Base-by-base conservation (phyloP, 2,329 filamentous ascomycete species). In the Aspergillus brunneoviolaceus region DNA sequence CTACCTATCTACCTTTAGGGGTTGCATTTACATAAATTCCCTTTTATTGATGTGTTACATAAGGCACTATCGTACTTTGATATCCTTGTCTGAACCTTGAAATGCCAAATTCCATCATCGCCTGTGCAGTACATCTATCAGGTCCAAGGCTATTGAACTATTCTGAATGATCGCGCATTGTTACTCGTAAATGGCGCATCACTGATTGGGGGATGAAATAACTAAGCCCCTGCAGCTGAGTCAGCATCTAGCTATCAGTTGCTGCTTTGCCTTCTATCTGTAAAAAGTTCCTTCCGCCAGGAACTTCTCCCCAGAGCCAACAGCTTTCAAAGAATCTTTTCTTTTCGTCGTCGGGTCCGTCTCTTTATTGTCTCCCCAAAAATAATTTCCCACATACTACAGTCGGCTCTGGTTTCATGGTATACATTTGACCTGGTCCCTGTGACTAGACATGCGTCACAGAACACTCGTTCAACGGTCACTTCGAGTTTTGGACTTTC, bases 401-500 rank as follows among this genome's bases (percentile, higher is more conserved):
- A 16, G 21, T 50, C 5, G 16, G 12, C 33, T 12, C 21, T 25
- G 2, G 7, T 45, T 45, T 45, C 14, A 19, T 16, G 39, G 14
- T 45, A 19, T 45, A 6, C 39, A 45, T 45, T 12, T 45, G 39
- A 45, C 6, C 16, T 45, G 6, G 39, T 45, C 6, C 39, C 16
- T 45, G 39, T 45, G 57, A 61, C 63, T 67, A 69, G 70, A 69
- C 61, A 73, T 74, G 71, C 64, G 58, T 67, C 60, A 65, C 60
- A 64, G 60, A 65, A 64, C 58, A 50, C 66, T 60, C 55, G 39
- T 65, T 60, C 57, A 58, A 63, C 61, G 60, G 61, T 52, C 57
- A 62, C 63, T 65, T 66, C 68, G 69, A 72, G 63, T 65, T 69
- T 65, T 69, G 67, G 65, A 70, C 70, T 64, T 60, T 61, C 65